Percentiles rank a stretch among this genome's conserved stretches.
Evolutionary conservation across 2,329 filamentous ascomycete genomes (phyloP).

Genomic region (Fusarium proliferatum): DNA sequence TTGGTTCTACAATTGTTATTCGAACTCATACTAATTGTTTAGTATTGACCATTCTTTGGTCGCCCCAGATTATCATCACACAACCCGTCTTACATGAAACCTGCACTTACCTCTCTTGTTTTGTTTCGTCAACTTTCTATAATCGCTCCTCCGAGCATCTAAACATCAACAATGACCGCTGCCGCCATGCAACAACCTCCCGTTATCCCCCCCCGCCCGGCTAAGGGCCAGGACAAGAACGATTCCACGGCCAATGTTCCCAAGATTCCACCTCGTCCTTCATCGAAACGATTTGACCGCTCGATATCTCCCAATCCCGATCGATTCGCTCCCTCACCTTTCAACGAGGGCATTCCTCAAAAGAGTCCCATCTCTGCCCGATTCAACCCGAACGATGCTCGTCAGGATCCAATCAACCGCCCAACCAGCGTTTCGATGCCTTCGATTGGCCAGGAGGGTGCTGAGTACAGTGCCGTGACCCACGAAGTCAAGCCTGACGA

Average conservation of each 20-base stretch:
- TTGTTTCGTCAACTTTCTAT: conserved; percentile 20
- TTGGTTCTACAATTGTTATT: conserved; percentile 17
- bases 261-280: conserved; percentile 81
- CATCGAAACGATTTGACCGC: conserved; percentile 76
- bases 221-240: conserved; percentile 61
- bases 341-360: conserved; percentile 75
- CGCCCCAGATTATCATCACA: conserved; percentile 25
- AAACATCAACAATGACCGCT: conserved; percentile 58
- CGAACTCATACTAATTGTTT: conserved; percentile 43
- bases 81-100: conserved; percentile 32
- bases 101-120: conserved; percentile 13
- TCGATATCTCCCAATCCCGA: conserved; percentile 81
- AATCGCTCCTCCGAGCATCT: conserved; percentile 35
- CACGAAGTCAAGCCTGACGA: conserved; percentile 55
- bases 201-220: conserved; percentile 67
- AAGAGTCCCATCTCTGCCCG: conserved; percentile 56
- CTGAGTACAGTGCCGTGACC: conserved; percentile 78
- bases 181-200: conserved; percentile 63
- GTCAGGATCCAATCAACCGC: conserved; percentile 63
- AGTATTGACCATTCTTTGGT: conserved; percentile 38
- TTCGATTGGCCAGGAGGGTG: conserved; percentile 88
- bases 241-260: conserved; percentile 58
- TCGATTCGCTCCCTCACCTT: conserved; percentile 84
- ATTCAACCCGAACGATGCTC: conserved; percentile 51
- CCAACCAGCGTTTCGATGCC: conserved; percentile 84